Base-by-base conservation (phyloP, 192 early-diverging fungal species). In the Coemansia erecta region DNA sequence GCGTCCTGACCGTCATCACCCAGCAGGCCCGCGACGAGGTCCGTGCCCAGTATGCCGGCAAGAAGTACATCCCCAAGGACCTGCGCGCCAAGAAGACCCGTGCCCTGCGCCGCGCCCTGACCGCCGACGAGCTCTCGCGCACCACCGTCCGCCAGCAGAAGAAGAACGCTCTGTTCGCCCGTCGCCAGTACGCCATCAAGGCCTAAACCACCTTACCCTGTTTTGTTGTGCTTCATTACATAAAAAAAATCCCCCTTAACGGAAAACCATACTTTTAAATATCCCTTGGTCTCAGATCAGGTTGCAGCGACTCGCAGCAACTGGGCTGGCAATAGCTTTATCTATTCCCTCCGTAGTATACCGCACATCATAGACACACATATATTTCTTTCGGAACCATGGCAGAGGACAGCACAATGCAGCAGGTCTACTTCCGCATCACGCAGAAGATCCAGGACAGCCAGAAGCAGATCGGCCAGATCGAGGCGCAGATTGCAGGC, bases 81-180 rank as follows among this genome's bases (percentile, higher is more conserved):
- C 90, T 99, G 82, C 92, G 97, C 73, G 83, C 82, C 77, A 99
- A 99, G 91, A 94, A 94, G 89, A 99, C 95, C 64, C 93, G 97
- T 76, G 97, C 97, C 64, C 90, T 98, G 81, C 94, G 97, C 58
- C 92, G 94, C 69, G 89, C 89, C 61, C 84, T 99, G 82, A 94
- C 94, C 85, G 73, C 83, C 70, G 58, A 76, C 73, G 92, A 98
- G 84, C 68, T 75, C 43, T 70, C 86, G 59, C 73, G 73, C 70
- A 94, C 90, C 89, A 98, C 96, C 63, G 65, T 90, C 63, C 88
- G 86, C 82, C 89, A 94, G 80, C 81, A 82, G 63, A 97, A 97
- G 90, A 91, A 92, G 87, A 85, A 83, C 48, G 77, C 68, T 42
- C 87, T 93, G 86, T 96, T 95, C 86, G 89, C 92, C 65, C 85